Evolutionary conservation across 495 filamentous ascomycete genomes (phyloP), one percentile per base, ranked within the genome.

Genomic region (Beverwykella pulmonaria): DNA sequence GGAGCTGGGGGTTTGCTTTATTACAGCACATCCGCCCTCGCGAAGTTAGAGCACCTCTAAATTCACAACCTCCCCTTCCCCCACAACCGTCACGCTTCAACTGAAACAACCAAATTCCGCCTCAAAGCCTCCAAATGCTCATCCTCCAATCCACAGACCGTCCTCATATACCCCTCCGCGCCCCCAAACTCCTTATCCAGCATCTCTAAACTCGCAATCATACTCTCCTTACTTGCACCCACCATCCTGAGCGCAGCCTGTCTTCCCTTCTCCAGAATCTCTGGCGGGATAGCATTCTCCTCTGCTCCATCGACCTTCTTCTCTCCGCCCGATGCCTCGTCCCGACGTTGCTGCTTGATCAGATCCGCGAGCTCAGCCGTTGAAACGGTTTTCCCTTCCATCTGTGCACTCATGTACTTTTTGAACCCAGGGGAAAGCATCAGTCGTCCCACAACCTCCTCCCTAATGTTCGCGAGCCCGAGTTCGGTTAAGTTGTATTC

Each of bases 151-250:
- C 82, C 77, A 71, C 82, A 82, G 29, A 82, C 71, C n/a, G 78
- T 74, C 56, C 78, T 65, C 47, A 87, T 67, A 72, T 87, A 89
- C 34, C 68, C 67, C 73, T 87, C 86, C 20, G 80, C 81, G 15
- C 84, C 80, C 9, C 86, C 87, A 72, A 82, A 85, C 65, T 77
- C 79, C 50, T 78, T 75, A 25, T 79, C 75, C 26, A 89, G 70
- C 69, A 82, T 78, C 58, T 75, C 71, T 20, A 89, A 61, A 5
- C 81, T 82, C 22, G 71, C 74, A 23, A 86, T 46, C 85, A 90
- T 88, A 65, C 53, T 69, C 59, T 73, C 65, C 65, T 55, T 66
- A 61, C 52, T 60, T 29, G 63, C 74, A 12, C 78, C 72, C 63
- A 82, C 27, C 71, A 73, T 73, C 50, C 68, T 68, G 46, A 68